Evolutionary conservation across 1,139 yeast genomes (phyloP), one percentile per base, ranked within the genome.

Genomic region (Geotrichum fermentans): DNA sequence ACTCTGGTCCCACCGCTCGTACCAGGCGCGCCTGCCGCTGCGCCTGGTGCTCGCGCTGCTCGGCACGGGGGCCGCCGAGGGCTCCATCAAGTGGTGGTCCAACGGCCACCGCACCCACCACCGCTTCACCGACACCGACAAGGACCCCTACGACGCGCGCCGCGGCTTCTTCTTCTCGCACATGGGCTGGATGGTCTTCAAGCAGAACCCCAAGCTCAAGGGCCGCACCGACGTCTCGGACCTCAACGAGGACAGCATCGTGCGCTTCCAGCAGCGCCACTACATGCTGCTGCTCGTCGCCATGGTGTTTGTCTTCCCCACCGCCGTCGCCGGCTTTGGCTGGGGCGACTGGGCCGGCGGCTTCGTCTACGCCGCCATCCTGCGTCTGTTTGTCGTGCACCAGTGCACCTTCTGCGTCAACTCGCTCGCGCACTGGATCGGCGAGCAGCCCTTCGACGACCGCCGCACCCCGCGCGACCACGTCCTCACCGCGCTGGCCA

Each of bases 361-460:
- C 3, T 81, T 87, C 57, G 75, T 92, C 60, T 92, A 88, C 66
- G 97, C 86, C 30, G 98, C 97, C 61, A 73, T 92, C 57, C 69
- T 90, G 58, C 84, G 94, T 71, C 78, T 87, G 52, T 83, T 82
- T 63, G 73, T 79, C 61, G 92, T 90, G 57, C 98, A 92, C 74
- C 98, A 92, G 73, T 97, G 96, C 39, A 92, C 98, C 36, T 92
- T 92, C 80, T 92, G 98, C 72, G 97, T 92, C 65, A 92, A 92
- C 75, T 92, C 97, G 11, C 78, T 92, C 65, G 98, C 98, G 47
- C 98, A 92, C 73, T 90, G 96, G 95, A 83, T 94, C 62, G 98
- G 98, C 67, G 82, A 78, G 58, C 98, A 92, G 73, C 98, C 98
- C 40, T 92, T 90, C 63, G 98, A 92, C 68, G 98, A 92, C 72